phyloP scores from a whole-genome alignment of 1,139 yeast species.

The Candida pseudoviswanathii region DNA sequence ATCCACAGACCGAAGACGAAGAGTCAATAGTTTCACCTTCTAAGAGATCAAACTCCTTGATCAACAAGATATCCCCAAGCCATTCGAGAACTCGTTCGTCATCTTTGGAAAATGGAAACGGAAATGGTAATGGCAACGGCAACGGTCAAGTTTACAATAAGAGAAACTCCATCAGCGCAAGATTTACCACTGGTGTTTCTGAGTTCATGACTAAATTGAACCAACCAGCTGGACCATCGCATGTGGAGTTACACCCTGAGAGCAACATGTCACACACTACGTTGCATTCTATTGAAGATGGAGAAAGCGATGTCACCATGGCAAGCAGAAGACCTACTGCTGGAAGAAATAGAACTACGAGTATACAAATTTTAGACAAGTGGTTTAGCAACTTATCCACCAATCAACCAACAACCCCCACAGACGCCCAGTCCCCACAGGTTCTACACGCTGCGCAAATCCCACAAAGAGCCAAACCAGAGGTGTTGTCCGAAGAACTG shows the following conservation, averaged over 20 bases:
- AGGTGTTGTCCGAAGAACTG: conserved; percentile 17
- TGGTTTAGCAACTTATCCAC: conserved; percentile 41
- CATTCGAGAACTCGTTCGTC: conserved; percentile 42
- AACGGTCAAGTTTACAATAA: conserved; percentile 18
- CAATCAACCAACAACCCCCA: conserved; percentile 7
- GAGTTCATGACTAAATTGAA: conserved; percentile 49
- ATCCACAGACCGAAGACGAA: conserved; percentile 2
- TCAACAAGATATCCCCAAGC: conserved; percentile 35
- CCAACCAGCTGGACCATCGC: conserved; percentile 10
- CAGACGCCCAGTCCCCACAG: not conserved
- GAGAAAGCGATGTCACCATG: conserved; percentile 16
- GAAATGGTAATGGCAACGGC: not conserved
- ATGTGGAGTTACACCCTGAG: conserved; percentile 15
- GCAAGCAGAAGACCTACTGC: conserved; percentile 23
- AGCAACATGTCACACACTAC: conserved; percentile 32
- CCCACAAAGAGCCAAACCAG: conserved; percentile 7
- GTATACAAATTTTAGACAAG: conserved; percentile 48
- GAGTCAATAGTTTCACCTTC: conserved; percentile 15
- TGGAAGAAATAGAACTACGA: conserved; percentile 37
- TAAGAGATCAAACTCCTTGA: conserved; percentile 29
- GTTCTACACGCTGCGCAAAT: conserved; percentile 1
- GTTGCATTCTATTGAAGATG: conserved; percentile 35
- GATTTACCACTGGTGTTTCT: conserved; percentile 40
- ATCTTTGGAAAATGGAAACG: conserved; percentile 28
- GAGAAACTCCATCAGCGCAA: conserved; percentile 41